phyloP scores from a whole-genome alignment of 352 stramenopile species.

The Phytophthora sansomeana region DNA sequence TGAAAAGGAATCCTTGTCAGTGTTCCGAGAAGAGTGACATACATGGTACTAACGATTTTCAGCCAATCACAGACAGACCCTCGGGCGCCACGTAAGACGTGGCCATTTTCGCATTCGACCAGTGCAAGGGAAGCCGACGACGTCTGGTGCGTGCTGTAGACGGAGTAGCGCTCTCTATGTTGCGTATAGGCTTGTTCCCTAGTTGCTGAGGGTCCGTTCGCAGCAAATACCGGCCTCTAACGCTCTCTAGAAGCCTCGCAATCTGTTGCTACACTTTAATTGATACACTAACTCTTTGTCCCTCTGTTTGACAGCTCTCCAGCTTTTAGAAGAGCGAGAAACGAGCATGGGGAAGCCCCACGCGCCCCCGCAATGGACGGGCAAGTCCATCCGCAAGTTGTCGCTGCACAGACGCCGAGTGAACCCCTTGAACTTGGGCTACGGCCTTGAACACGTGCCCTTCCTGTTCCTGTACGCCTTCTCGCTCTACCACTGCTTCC shows the following conservation, averaged over 20 bases:
- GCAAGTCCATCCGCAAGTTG: constrained; percentile 73
- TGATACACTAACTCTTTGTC: constrained; percentile 8
- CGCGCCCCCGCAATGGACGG: constrained; percentile 64
- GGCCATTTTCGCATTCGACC: constrained; percentile 27
- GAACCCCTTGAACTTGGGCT: constrained; percentile 67
- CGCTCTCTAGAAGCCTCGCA: constrained; percentile 1
- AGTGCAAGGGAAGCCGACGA: constrained; percentile 13
- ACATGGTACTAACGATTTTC: neutral
- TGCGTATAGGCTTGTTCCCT: too few relatives aligned
- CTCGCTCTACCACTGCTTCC: constrained; percentile 74
- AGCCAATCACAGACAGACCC: too few relatives aligned
- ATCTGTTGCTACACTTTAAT: constrained; percentile 1
- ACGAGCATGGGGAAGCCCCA: constrained; percentile 47
- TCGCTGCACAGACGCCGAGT: constrained; percentile 66
- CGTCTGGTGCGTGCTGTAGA: constrained; percentile 14
- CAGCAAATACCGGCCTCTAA: neutral
- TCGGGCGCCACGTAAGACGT: constrained; percentile 17
- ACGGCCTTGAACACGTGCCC: constrained; percentile 75
- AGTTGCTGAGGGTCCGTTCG: too few relatives aligned
- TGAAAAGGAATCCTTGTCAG: neutral
- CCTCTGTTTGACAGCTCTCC: constrained; percentile 6
- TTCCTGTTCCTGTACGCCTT: constrained; percentile 77
- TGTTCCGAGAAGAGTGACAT: constrained; percentile 3
- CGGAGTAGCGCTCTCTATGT: neutral
- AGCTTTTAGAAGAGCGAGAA: constrained; percentile 14